Percentiles rank a stretch among this genome's conserved stretches.
phyloP scores from a whole-genome alignment of 1,284 basidiomycete species.

The Sphagnurus paluster region DNA sequence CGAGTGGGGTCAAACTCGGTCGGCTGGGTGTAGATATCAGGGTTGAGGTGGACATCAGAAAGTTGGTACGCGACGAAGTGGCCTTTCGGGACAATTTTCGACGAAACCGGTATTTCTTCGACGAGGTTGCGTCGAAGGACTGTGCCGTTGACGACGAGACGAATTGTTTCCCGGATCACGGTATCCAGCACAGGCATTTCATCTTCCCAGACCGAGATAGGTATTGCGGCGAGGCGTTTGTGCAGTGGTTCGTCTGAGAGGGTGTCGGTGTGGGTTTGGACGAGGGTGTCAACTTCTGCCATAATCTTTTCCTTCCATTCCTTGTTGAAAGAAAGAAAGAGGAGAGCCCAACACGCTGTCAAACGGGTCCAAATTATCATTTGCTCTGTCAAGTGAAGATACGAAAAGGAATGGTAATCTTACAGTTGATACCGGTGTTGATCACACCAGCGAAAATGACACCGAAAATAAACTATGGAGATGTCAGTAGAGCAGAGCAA shows the following conservation, averaged over 20 bases:
- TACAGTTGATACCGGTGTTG: constrained; percentile 32
- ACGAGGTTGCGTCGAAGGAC: constrained; percentile 23
- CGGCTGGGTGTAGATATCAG: constrained; percentile 30
- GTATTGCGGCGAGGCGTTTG: constrained; percentile 22
- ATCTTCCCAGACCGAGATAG: constrained; percentile 27
- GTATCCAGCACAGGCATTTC: constrained; percentile 25
- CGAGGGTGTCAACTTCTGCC: constrained; percentile 20
- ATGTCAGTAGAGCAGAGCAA: neutral
- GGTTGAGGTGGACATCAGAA: constrained; percentile 30
- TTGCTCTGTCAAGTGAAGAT: neutral
- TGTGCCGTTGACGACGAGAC: constrained; percentile 18
- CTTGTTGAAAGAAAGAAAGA: constrained; percentile 20
- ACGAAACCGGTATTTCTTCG: constrained; percentile 17
- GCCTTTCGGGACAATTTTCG: constrained; percentile 14
- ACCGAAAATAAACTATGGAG: constrained; percentile 25
- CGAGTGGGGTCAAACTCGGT: constrained; percentile 33
- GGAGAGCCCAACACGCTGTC: constrained; percentile 22
- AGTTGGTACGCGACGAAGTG: constrained; percentile 6
- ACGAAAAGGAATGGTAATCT: constrained; percentile 13
- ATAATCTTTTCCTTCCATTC: constrained; percentile 22
- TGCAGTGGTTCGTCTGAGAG: constrained; percentile 18
- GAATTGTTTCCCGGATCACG: constrained; percentile 26
- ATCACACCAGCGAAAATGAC: constrained; percentile 33
- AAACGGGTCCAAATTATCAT: neutral
- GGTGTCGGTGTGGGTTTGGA: constrained; percentile 17